These are phyloP conservation scores for Cajanus cajan DNA, from an alignment of 306 rosid species.

Conservation along the genomic window DNA sequence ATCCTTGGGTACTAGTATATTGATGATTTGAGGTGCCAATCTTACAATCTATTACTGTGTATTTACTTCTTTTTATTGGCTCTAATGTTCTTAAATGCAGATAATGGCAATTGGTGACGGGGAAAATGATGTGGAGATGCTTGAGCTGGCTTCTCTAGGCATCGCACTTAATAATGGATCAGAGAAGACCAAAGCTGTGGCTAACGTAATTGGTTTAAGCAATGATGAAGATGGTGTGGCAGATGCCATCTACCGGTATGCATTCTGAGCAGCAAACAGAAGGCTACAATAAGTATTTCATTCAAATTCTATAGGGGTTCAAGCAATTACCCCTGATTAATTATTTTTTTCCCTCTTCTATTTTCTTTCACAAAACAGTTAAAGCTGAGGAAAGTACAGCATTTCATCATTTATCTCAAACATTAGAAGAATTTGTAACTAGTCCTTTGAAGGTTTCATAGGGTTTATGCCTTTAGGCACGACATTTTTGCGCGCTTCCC, in stretches of 20 bases:
- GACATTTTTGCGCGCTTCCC: neutral
- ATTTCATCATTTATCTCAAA: neutral
- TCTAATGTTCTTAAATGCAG: slow-evolving; percentile 36
- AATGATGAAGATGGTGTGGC: slow-evolving; percentile 95
- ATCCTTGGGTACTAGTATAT: neutral
- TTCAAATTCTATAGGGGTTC: neutral
- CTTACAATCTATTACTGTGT: neutral
- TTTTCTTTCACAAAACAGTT: neutral
- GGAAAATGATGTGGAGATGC: slow-evolving; percentile 94
- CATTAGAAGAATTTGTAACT: slow-evolving; percentile 3
- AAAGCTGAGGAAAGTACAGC: slow-evolving; percentile 20
- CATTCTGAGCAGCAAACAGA: slow-evolving; percentile 52
- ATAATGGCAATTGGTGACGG: slow-evolving; percentile 98
- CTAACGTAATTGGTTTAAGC: slow-evolving; percentile 73
- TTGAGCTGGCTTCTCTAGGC: slow-evolving; percentile 85
- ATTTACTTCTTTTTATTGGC: neutral
- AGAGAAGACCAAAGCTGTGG: slow-evolving; percentile 80
- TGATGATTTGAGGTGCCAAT: neutral
- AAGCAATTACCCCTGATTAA: slow-evolving; percentile 17
- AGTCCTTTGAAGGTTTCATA: neutral
- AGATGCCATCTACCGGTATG: slow-evolving; percentile 85
- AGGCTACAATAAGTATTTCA: slow-evolving; percentile 20
- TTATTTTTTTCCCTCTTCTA: slow-evolving; percentile 14
- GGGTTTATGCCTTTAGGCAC: slow-evolving; percentile 9
- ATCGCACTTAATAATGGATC: slow-evolving; percentile 84